These are phyloP conservation scores for Blattamonas nauphoetae DNA, from an alignment of 78 protist genomes.

Conservation along the genomic window DNA sequence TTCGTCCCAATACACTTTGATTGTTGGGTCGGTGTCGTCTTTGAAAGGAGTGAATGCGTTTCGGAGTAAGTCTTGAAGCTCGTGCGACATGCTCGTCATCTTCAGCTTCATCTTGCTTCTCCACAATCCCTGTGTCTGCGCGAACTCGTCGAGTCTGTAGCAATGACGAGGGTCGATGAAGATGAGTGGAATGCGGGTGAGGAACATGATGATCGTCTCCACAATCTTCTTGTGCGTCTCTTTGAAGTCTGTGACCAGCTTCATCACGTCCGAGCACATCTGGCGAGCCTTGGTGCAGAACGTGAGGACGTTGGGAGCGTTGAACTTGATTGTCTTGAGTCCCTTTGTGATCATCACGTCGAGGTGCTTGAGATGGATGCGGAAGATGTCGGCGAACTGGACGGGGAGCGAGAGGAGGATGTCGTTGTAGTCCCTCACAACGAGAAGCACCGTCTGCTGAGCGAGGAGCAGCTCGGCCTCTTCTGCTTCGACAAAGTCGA, in stretches of 20 bases:
- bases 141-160: slow-evolving; percentile 49
- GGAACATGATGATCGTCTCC: neutral
- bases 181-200: slow-evolving; percentile 32
- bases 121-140: slow-evolving; percentile 15
- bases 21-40: slow-evolving; percentile 19
- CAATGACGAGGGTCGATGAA: slow-evolving; percentile 30
- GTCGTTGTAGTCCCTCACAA: slow-evolving; percentile 58
- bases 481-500: slow-evolving; percentile 6
- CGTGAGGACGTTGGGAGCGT: neutral
- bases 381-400: neutral
- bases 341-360: slow-evolving; percentile 1
- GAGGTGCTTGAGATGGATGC: neutral
- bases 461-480: slow-evolving; percentile 37
- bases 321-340: neutral
- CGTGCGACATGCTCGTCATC: neutral
- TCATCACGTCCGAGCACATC: neutral
- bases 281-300: neutral
- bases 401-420: slow-evolving; percentile 20
- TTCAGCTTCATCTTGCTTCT: slow-evolving; percentile 2
- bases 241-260: slow-evolving; percentile 38
- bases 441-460: slow-evolving; percentile 48
- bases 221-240: neutral
- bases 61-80: neutral
- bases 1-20: slow-evolving; percentile 46
- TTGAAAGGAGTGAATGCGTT: slow-evolving; percentile 19